Evolutionary conservation across 1,284 basidiomycete genomes (phyloP), one percentile per base, ranked within the genome.

Genomic region (Chiua sp.): DNA sequence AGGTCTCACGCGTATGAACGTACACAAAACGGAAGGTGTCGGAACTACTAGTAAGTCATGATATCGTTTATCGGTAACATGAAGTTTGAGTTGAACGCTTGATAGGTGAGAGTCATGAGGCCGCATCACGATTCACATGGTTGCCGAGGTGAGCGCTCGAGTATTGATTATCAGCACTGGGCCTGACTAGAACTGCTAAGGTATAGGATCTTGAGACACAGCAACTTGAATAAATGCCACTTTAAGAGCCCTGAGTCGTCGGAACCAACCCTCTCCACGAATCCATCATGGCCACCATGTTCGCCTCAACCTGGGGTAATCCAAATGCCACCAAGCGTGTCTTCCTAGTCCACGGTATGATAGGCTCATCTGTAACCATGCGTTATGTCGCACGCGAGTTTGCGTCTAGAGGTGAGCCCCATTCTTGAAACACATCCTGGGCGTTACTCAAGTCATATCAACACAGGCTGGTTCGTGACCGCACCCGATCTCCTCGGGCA

Each of bases 401-500:
- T 23, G 54, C 68, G 5, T 64, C 55, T 46, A 52, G 49, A 68
- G 61, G 70, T 44, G 42, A 55, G 58, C 33, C 42, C 42, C 1
- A 2, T 10, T 12, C n/a, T 32, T 32, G 30, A 10, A n/a, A 22
- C 42, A n/a, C 12, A 11, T 22, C 7, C 42, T 44, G 20, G 22
- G 42, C 42, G n/a, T 11, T 44, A 44, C 42, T 44, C 42, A 44
- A 44, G 22, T 44, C 42, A 44, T 10, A 22, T n/a, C 16, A 44
- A 12, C 4, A 35, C 54, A 68, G 69, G 67, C 37, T 66, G 59
- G 32, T 55, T 51, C 10, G 65, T 70, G 49, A 54, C 46, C 0
- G 63, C 65, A 11, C 67, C 70, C 22, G 60, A 72, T 48, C 33
- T 72, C 1, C 64, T 69, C 22, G 65, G 68, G 4, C 68, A 72